These are phyloP conservation scores for Fraxinus latifolia DNA, from an alignment of 305 asterid species.

Conservation along the genomic window DNA sequence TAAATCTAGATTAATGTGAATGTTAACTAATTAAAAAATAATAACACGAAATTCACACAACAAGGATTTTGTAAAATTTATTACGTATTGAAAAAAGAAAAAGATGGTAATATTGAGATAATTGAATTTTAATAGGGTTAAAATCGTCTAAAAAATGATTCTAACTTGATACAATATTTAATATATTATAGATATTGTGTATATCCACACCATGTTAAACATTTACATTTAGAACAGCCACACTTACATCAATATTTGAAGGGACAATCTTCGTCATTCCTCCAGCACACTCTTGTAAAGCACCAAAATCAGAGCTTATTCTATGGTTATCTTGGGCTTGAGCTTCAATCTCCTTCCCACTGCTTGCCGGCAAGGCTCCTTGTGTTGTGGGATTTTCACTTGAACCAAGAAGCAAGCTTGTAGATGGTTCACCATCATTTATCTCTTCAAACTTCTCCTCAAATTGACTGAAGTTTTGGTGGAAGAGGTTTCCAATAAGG, in stretches of 20 bases:
- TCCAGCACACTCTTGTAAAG: conserved; percentile 57
- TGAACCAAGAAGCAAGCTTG: conserved; percentile 49
- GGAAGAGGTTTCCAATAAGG: conserved; percentile 2
- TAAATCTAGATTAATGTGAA: too few species aligned
- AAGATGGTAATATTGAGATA: background rate
- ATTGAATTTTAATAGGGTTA: background rate
- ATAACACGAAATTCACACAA: background rate
- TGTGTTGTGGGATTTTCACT: conserved; percentile 49
- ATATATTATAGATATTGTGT: background rate
- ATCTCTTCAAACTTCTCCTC: conserved; percentile 90
- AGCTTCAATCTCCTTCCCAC: conserved; percentile 35
- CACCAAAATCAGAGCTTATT: conserved; percentile 36
- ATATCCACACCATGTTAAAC: background rate
- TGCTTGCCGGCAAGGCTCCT: conserved; percentile 32
- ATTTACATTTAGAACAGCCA: background rate
- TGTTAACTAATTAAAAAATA: too few species aligned
- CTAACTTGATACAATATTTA: background rate
- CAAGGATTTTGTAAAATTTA: too few species aligned
- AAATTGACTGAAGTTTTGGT: conserved; percentile 58
- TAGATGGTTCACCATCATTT: conserved; percentile 52
- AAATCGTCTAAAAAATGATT: background rate
- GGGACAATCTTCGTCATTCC: conserved; percentile 85
- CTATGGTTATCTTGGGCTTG: conserved; percentile 42
- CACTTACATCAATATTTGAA: conserved; percentile 67
- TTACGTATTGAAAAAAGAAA: background rate